Evolutionary conservation across 2,329 filamentous ascomycete species (phyloP), one percentile per base, ranked within the genome.

Genomic region (Diaporthe vexans): DNA sequence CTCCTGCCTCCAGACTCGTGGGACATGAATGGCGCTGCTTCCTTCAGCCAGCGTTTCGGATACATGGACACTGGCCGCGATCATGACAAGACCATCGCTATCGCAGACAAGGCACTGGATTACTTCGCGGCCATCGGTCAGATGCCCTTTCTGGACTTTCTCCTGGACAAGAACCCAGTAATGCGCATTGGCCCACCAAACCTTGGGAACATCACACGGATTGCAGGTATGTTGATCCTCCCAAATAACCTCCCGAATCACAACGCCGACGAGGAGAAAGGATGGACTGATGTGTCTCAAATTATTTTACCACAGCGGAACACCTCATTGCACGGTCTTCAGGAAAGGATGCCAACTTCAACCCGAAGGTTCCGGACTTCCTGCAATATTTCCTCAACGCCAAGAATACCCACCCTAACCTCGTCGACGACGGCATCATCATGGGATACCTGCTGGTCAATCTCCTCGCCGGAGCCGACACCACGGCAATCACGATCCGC

Each of bases 31-130:
- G 56, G 56, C 21, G 56, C 33, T 24, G 57, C 57, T 26, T 26
- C 57, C 13, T 59, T 59, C n/a, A 59, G 35, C 57, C 1, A 40
- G 35, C 57, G 57, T 51, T 82, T 86, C 74, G 85, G 85, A 17
- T 87, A 85, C 77, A 78, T 87, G 59, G 78, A 84, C n/a, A 77
- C 80, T 6, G 80, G 81, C 11, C 73, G 76, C 11, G 85, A 87
- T 73, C 79, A 83, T 73, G 81, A 82, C 72, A 80, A 79, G 13
- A 84, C 81, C 68, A 82, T 86, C 15, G 74, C 40, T 76, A 77
- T 40, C 4, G 57, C 57, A 6, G 57, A 59, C 24, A 76, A 81
- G 52, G 78, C 83, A 3, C 77, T 84, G 4, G 81, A 84, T 57
- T 79, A 83, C 74, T 79, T 81, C 54, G 71, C 76, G 15, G 69